A percentile compares a stretch with the other conserved stretches of the same genome.
Evolutionary conservation across 2,329 filamentous ascomycete species (phyloP).

Genomic region (Nothopassalora personata): DNA sequence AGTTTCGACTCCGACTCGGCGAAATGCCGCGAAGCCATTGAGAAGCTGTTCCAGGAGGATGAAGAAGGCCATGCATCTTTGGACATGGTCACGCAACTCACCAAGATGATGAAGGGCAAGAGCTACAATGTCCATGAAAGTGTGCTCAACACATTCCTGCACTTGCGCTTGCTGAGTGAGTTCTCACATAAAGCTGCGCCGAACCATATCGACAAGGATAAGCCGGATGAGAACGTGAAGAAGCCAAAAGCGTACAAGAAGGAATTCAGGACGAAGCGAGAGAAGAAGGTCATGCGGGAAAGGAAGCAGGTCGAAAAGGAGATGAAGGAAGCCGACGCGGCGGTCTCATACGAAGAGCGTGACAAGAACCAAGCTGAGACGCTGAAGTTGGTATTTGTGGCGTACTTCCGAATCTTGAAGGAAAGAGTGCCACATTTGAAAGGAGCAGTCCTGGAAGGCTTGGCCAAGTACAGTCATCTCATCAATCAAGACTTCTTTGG

Average conservation of each 20-base stretch:
- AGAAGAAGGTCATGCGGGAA: constrained; percentile 78
- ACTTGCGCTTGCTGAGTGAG: constrained; percentile 80
- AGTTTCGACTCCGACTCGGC: constrained; percentile 67
- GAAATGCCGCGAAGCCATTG: constrained; percentile 72
- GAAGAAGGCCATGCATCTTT: constrained; percentile 84
- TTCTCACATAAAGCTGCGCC: constrained; percentile 79
- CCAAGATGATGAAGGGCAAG: constrained; percentile 91
- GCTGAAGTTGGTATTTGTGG: constrained; percentile 88
- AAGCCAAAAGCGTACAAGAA: constrained; percentile 67
- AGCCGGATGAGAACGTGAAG: constrained; percentile 39
- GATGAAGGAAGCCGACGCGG: constrained; percentile 84
- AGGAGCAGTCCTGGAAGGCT: constrained; percentile 92
- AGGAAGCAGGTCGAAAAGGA: constrained; percentile 86
- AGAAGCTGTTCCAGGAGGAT: constrained; percentile 77
- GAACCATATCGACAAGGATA: constrained; percentile 63
- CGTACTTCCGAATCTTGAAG: constrained; percentile 93
- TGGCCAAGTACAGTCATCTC: constrained; percentile 88
- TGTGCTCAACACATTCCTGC: constrained; percentile 84
- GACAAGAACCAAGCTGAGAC: constrained; percentile 95
- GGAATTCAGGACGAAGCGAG: constrained; percentile 82
- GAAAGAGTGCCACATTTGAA: constrained; percentile 74
- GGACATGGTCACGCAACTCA: constrained; percentile 76
- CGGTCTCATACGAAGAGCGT: constrained; percentile 84
- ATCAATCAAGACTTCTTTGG: constrained; percentile 99
- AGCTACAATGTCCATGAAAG: constrained; percentile 79